Evolutionary conservation across 2,329 filamentous ascomycete species (phyloP).

Genomic region (Meredithiella fracta): DNA sequence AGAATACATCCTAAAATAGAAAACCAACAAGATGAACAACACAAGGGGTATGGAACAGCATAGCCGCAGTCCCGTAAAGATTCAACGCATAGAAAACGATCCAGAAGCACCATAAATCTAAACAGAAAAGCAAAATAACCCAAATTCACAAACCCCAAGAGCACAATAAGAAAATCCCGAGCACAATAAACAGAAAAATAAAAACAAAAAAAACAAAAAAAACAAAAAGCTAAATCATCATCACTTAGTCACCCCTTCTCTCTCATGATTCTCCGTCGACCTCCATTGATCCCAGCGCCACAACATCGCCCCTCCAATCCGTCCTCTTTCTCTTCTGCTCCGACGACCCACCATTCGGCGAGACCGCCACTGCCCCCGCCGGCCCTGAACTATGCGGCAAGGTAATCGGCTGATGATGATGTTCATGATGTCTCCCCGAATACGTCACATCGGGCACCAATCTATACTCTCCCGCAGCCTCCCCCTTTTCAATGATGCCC

Average conservation of each 20-base stretch:
- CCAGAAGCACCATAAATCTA: not conserved
- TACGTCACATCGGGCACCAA: slow-evolving; percentile 20
- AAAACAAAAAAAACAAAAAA: not conserved
- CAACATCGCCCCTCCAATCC: slow-evolving; percentile 11
- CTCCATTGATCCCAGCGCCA: slow-evolving; percentile 8
- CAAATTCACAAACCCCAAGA: not conserved
- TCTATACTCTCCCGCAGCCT: slow-evolving; percentile 39
- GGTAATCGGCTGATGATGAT: slow-evolving; percentile 14
- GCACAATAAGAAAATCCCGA: not conserved
- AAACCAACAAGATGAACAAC: not conserved
- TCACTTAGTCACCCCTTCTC: not conserved
- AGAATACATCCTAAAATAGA: not conserved
- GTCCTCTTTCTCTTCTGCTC: slow-evolving; percentile 13
- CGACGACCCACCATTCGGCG: not conserved
- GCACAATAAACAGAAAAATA: not conserved
- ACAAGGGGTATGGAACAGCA: slow-evolving; percentile 9
- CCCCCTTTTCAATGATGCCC: slow-evolving; percentile 39
- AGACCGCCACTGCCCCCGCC: not conserved
- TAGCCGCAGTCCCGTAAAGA: not conserved
- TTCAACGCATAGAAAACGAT: slow-evolving; percentile 1
- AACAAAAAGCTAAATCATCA: not conserved
- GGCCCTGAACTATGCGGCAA: not conserved
- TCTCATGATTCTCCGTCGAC: slow-evolving; percentile 9
- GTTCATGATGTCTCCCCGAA: slow-evolving; percentile 12
- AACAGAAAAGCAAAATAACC: not conserved